These are phyloP conservation scores for Stenogyne calaminthoides DNA, from an alignment of 305 asterid genomes.

Conservation along the genomic window DNA sequence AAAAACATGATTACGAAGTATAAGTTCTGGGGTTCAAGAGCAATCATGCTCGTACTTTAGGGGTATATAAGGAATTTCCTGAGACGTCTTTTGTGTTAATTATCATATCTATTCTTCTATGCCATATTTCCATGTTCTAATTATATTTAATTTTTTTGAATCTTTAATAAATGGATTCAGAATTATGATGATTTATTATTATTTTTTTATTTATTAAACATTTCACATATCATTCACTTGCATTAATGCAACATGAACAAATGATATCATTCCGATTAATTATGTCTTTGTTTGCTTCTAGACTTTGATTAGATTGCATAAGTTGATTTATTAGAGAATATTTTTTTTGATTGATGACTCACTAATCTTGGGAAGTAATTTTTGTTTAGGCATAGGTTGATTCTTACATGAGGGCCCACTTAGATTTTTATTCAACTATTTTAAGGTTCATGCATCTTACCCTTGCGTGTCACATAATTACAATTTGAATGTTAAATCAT, in stretches of 20 bases:
- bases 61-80: not conserved
- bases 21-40: too few species aligned
- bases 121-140: too few species aligned
- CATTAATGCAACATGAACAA: too few species aligned
- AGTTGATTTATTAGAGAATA: not conserved
- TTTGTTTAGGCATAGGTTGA: not conserved
- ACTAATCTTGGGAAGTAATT: conserved; percentile 22
- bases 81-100: not conserved
- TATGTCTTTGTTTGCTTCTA: conserved; percentile 18
- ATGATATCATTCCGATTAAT: too few species aligned
- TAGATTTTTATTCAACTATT: conserved; percentile 23
- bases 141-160: too few species aligned
- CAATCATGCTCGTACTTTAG: not conserved
- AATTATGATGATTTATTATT: too few species aligned
- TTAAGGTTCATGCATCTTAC: conserved; percentile 44
- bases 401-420: conserved; percentile 35
- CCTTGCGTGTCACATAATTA: conserved; percentile 21
- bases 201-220: too few species aligned
- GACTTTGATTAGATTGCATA: not conserved
- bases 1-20: too few species aligned
- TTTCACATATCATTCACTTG: too few species aligned
- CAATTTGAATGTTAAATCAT: conserved; percentile 9
- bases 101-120: too few species aligned
- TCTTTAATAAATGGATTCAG: too few species aligned
- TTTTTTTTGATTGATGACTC: conserved; percentile 17